Base-by-base conservation (phyloP, 305 asterid genomes). In the Solanum hybrid region DNA sequence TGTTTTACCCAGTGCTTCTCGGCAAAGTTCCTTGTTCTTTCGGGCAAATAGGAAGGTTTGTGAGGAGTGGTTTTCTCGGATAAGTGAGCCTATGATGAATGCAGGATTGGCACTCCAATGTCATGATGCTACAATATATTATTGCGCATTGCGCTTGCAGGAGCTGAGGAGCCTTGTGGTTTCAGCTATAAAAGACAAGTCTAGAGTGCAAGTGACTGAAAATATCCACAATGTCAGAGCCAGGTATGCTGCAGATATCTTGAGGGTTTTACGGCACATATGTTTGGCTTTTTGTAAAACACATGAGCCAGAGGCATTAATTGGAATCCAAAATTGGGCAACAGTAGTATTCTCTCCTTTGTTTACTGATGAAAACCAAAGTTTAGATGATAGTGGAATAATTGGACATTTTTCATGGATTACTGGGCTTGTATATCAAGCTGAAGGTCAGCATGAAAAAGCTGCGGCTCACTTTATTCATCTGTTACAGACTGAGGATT, bases 41-140 rank as follows among this genome's bases (percentile, higher is more conserved):
- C 95, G 98, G 91, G 98, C 99, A 90, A 98, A 98, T 90, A 98
- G 96, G 92, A 98, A 96, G 93, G 99, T 98, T 73, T 98, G 98
- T 12, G 99, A 96, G 94, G 99, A 98, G 94, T 98, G 99, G 99
- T 98, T 98, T 93, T 96, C 99, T 91, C 96, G 99, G 92, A 98
- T 98, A 88, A 95, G 94, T 91, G 99, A 98, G 94, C 99, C 99
- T 87, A 98, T 98, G 99, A 95, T 98, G 99, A 97, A 96, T 92
- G 99, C 99, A 91, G 99, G 99, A 90, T 88, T 95, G 92, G 96
- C 98, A 5, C 96, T 98, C 89, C 98, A 96, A 92, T 96, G 98
- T 90, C 98, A 96, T 91, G 96, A 95, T 94, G 97, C 98, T 88
- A 94, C 98, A 56, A 91, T 96, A 92, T 97, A 96, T 88, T 96